Conservation (phyloP, 345 rosid species). For the Sapria himalayana region DNA sequence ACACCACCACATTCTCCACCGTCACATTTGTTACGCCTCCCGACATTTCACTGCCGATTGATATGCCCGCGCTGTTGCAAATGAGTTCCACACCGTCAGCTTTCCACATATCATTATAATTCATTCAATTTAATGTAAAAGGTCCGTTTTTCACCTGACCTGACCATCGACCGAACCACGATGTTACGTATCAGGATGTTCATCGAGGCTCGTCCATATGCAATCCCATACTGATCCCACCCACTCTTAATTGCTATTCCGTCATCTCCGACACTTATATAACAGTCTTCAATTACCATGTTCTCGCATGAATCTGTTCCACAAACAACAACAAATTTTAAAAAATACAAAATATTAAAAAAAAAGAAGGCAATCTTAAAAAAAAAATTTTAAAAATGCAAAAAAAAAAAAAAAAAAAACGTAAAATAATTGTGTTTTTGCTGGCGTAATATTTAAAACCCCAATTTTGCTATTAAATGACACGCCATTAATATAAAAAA, state of each 20-base stretch:
- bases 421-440: too few species aligned
- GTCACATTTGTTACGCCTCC: slow-evolving; percentile 88
- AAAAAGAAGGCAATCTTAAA: slow-evolving; percentile 3
- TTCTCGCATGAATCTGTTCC: slow-evolving; percentile 77
- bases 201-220: slow-evolving; percentile 56
- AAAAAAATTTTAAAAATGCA: slow-evolving; percentile 1
- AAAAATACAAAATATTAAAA: slow-evolving; percentile 6
- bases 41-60: slow-evolving; percentile 98
- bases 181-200: slow-evolving; percentile 79
- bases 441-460: too few species aligned
- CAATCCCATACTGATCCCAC: slow-evolving; percentile 96
- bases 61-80: slow-evolving; percentile 73
- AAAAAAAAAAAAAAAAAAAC: too few species aligned
- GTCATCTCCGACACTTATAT: slow-evolving; percentile 95
- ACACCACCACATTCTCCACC: slow-evolving; percentile 52
- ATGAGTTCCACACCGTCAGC: too few species aligned
- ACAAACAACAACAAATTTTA: too few species aligned
- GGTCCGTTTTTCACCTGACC: slow-evolving; percentile 25
- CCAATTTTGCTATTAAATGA: too few species aligned
- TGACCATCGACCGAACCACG: slow-evolving; percentile 77
- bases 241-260: slow-evolving; percentile 92
- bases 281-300: slow-evolving; percentile 86
- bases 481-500: too few species aligned
- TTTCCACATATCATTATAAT: not conserved
- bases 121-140: not conserved